Evolutionary conservation across 345 rosid genomes (phyloP).

Genomic region (Sonneratia caseolaris): DNA sequence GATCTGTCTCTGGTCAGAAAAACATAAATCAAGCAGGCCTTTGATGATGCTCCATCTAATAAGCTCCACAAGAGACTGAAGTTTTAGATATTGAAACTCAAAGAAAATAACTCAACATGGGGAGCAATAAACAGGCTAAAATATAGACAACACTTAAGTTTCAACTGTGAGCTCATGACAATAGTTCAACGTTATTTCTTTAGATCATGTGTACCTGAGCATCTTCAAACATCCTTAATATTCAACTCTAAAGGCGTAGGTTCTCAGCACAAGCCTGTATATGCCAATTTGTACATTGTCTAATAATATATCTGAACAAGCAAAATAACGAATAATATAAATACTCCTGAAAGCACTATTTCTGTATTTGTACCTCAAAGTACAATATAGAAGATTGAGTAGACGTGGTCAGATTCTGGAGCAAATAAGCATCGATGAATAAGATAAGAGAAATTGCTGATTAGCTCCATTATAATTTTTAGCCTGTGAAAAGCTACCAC

Average conservation of each 20-base stretch:
- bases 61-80: background rate
- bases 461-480: background rate
- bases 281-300: background rate
- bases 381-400: background rate
- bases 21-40: slow-evolving; percentile 6
- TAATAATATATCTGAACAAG: background rate
- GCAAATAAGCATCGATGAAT: background rate
- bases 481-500: background rate
- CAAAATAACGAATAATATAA: background rate
- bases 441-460: background rate
- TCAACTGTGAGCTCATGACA: background rate
- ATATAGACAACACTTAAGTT: background rate
- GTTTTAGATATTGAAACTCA: background rate
- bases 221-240: background rate
- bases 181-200: background rate
- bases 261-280: background rate
- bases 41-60: background rate
- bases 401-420: too few species aligned
- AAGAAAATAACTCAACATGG: background rate
- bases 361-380: background rate
- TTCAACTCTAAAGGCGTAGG: background rate
- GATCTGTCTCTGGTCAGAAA: slow-evolving; percentile 80
- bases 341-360: too few species aligned
- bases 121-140: background rate
- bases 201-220: background rate